These are phyloP conservation scores for Leishmania major DNA, from an alignment of 208 protist species.

Conservation along the genomic window DNA sequence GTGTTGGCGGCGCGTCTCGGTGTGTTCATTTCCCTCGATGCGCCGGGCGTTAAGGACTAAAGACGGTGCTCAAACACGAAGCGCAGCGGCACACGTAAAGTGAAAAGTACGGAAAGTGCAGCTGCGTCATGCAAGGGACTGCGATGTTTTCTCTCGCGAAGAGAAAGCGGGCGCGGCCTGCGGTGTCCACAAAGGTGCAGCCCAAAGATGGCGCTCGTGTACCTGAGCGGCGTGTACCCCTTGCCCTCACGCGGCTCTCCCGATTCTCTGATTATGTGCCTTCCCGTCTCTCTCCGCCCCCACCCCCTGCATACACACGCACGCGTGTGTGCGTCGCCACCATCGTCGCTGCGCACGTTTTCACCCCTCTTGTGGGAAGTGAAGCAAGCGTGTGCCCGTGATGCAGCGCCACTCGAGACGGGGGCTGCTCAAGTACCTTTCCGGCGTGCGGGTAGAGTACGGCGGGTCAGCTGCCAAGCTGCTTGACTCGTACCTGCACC, in stretches of 20 bases:
- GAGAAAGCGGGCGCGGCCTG: neutral
- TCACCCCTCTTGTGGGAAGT: neutral
- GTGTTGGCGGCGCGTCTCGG: neutral
- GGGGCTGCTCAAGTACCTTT: conserved; percentile 62
- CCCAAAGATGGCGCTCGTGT: neutral
- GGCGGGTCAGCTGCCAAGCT: conserved; percentile 63
- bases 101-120: neutral
- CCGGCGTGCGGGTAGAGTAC: conserved; percentile 42
- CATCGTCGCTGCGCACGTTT: neutral
- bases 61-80: neutral
- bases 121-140: neutral
- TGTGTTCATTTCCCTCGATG: neutral
- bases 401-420: conserved; percentile 20
- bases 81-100: neutral
- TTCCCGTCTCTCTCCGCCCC: neutral
- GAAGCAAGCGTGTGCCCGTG: neutral
- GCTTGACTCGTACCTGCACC: conserved; percentile 57
- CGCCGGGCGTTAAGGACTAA: neutral
- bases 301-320: neutral
- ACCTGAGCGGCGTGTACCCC: neutral
- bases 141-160: neutral
- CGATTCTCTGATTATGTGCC: neutral
- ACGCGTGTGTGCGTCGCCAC: neutral
- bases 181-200: neutral
- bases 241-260: neutral